These are phyloP conservation scores for Corchorus olitorius DNA, from an alignment of 345 rosid species.

Conservation along the genomic window DNA sequence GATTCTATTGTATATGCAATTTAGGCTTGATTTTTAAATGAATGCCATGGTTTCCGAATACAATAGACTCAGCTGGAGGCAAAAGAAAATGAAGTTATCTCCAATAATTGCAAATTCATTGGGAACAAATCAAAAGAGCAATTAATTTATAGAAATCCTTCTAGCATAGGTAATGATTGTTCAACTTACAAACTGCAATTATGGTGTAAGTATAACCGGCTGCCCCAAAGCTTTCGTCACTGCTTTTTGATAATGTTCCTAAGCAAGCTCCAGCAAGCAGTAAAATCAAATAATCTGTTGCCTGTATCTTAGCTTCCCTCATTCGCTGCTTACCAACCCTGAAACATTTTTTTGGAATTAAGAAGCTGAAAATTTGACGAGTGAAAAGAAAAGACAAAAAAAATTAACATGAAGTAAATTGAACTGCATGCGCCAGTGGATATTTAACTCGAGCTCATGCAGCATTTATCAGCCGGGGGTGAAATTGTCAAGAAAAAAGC, in stretches of 20 bases:
- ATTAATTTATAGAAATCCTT: constrained; percentile 11
- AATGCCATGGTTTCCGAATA: neutral
- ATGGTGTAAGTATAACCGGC: constrained; percentile 74
- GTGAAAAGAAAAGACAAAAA: neutral
- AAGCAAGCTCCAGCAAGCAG: constrained; percentile 95
- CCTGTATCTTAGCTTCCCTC: constrained; percentile 77
- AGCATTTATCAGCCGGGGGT: neutral
- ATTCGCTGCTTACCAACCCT: constrained; percentile 86
- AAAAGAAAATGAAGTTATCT: neutral
- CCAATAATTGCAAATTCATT: constrained; percentile 1
- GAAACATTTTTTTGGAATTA: constrained; percentile 27
- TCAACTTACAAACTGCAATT: constrained; percentile 89
- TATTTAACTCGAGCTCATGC: neutral
- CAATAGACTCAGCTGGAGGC: neutral
- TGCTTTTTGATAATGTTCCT: constrained; percentile 63
- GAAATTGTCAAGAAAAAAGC: neutral
- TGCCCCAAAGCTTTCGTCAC: constrained; percentile 77
- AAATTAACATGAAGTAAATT: neutral
- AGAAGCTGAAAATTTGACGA: constrained; percentile 9
- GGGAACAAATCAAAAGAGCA: neutral
- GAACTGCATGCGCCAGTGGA: neutral
- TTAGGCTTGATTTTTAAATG: neutral
- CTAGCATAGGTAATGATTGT: neutral
- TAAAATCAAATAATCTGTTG: constrained; percentile 79
- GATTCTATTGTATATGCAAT: neutral